Percentiles rank a stretch among this genome's conserved stretches.
phyloP scores from a whole-genome alignment of 805 yeast species.

The Jamesozyma spencerorum region DNA sequence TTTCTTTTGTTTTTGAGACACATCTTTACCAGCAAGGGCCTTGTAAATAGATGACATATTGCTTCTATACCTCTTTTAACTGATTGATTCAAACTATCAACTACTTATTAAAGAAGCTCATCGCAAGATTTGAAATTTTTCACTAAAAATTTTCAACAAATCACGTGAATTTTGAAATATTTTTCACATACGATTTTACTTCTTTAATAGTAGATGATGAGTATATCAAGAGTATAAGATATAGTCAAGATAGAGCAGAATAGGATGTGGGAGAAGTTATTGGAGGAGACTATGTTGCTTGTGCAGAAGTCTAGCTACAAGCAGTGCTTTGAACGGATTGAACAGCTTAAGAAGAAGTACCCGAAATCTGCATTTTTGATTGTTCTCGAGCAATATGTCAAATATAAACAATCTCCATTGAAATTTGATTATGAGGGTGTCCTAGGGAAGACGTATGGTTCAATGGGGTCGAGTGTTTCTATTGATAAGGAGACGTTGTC shows the following conservation, averaged over 20 bases:
- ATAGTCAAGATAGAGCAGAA: too few species aligned
- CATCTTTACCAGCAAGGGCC: slow-evolving; percentile 47
- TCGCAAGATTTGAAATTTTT: background rate
- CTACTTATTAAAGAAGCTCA: background rate
- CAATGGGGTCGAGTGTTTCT: slow-evolving; percentile 16
- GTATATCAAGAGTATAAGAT: background rate
- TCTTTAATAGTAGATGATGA: too few species aligned
- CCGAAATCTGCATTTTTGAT: slow-evolving; percentile 50
- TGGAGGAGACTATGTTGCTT: slow-evolving; percentile 33
- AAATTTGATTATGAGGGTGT: slow-evolving; percentile 28
- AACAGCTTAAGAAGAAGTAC: slow-evolving; percentile 39
- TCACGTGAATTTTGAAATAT: background rate
- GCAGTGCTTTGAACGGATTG: slow-evolving; percentile 36
- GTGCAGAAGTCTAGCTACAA: slow-evolving; percentile 46
- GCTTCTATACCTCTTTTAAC: too few species aligned
- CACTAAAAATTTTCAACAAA: background rate
- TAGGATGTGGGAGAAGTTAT: slow-evolving; percentile 16
- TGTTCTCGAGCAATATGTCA: slow-evolving; percentile 28
- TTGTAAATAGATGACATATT: slow-evolving; percentile 62
- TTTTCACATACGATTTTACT: too few species aligned
- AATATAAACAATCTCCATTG: slow-evolving; percentile 22
- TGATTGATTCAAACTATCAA: too few species aligned
- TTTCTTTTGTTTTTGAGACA: slow-evolving; percentile 20
- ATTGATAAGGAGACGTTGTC: slow-evolving; percentile 47
- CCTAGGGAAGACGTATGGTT: slow-evolving; percentile 21